Evolutionary conservation across 352 stramenopile species (phyloP).

Genomic region (Phytophthora brassicae): DNA sequence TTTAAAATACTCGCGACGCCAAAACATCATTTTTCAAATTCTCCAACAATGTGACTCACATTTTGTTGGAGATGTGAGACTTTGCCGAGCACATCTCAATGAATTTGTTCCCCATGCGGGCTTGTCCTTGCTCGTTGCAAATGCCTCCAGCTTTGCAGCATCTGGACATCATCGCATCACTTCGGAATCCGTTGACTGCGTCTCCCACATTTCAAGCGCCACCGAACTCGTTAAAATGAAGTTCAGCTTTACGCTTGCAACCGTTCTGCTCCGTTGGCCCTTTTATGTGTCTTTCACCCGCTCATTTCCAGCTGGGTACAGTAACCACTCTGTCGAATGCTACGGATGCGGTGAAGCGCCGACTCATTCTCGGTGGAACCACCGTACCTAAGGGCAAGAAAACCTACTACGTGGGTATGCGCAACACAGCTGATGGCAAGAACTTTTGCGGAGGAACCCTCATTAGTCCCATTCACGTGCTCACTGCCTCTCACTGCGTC

Average conservation of each 20-base stretch:
- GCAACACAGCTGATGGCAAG: conserved; percentile 25
- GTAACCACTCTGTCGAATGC: background rate
- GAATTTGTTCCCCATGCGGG: conserved; percentile 16
- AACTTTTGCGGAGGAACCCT: conserved; percentile 41
- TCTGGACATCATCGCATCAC: conserved; percentile 4
- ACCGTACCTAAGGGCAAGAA: conserved; percentile 42
- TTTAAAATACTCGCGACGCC: no score
- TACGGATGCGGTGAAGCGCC: conserved; percentile 19
- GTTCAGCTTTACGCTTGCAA: conserved; percentile 18
- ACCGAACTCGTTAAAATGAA: conserved; percentile 20
- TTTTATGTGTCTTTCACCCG: no score
- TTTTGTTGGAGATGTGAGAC: no score
- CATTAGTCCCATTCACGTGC: conserved; percentile 47
- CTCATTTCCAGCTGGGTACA: no score
- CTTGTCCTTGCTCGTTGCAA: conserved; percentile 23
- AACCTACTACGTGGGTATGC: conserved; percentile 41
- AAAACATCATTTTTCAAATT: no score
- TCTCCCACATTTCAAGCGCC: background rate
- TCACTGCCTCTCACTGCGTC: conserved; percentile 51
- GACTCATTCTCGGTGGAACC: conserved; percentile 53
- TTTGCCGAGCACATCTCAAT: conserved; percentile 21
- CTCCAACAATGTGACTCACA: no score
- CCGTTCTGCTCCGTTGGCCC: conserved; percentile 17
- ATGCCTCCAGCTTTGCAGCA: background rate
- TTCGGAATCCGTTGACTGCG: conserved; percentile 23